Conservation (phyloP, 176 grass and related monocot species). For the Oryza glaberrima region DNA sequence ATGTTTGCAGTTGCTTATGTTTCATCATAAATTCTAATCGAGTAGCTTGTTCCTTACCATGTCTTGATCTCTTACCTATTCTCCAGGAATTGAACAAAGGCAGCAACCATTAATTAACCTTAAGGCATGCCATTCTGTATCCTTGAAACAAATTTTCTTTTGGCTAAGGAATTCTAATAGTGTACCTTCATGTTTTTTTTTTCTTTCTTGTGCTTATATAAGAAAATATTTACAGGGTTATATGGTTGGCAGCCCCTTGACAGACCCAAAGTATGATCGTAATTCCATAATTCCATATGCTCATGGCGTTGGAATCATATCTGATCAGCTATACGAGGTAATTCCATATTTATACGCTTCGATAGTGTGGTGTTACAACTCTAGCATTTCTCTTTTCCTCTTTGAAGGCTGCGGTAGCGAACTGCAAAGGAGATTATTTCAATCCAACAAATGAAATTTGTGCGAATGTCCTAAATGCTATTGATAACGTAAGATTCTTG, state of each 20-base stretch:
- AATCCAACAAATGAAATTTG: slow-evolving; percentile 29
- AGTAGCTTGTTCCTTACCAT: neutral
- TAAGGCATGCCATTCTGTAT: slow-evolving; percentile 37
- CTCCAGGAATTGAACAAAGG: slow-evolving; percentile 44
- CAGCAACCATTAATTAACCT: slow-evolving; percentile 46
- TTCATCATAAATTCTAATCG: neutral
- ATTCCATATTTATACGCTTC: neutral
- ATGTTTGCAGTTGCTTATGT: neutral
- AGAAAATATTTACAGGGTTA: slow-evolving; percentile 49
- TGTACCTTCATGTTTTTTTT: neutral
- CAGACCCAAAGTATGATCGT: slow-evolving; percentile 21
- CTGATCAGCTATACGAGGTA: slow-evolving; percentile 57
- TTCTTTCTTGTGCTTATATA: neutral
- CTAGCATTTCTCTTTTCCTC: neutral
- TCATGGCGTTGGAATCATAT: slow-evolving; percentile 68
- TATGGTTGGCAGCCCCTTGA: slow-evolving; percentile 53
- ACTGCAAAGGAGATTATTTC: slow-evolving; percentile 42
- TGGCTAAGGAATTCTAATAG: neutral
- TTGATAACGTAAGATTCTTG: slow-evolving; percentile 28
- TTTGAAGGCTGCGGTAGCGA: slow-evolving; percentile 25
- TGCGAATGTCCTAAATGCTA: slow-evolving; percentile 15
- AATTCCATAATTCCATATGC: slow-evolving; percentile 35
- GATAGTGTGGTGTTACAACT: neutral
- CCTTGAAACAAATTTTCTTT: neutral
- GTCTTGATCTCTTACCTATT: neutral